phyloP scores from a whole-genome alignment of 2,329 filamentous ascomycete genomes.

The Penicillium concentricum region DNA sequence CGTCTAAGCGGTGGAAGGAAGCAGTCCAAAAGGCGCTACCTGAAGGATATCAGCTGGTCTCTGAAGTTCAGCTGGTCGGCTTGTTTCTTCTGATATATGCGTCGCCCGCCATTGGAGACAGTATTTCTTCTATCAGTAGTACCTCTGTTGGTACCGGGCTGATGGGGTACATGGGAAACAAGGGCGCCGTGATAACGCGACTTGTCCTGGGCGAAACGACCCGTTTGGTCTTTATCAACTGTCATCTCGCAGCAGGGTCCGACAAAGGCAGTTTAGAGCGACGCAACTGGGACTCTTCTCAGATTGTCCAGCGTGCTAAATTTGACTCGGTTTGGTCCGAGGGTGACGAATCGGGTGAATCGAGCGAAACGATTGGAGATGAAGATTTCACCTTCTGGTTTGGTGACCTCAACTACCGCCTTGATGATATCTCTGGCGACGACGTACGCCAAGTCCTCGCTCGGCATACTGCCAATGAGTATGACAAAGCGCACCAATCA shows the following conservation, averaged over 20 bases:
- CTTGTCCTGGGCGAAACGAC: constrained; percentile 88
- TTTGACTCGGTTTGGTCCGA: constrained; percentile 74
- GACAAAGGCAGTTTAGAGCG: constrained; percentile 76
- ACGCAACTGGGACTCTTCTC: constrained; percentile 83
- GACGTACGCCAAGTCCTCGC: constrained; percentile 83
- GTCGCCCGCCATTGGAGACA: constrained; percentile 69
- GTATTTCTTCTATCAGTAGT: constrained; percentile 78
- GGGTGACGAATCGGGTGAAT: constrained; percentile 57
- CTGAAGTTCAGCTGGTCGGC: constrained; percentile 82
- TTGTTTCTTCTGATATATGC: constrained; percentile 83
- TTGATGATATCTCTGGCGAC: constrained; percentile 83
- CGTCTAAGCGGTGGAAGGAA: constrained; percentile 76
- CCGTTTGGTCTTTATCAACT: constrained; percentile 84
- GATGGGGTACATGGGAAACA: constrained; percentile 93
- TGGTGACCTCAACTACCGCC: constrained; percentile 90
- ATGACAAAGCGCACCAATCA: constrained; percentile 55
- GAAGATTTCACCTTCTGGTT: constrained; percentile 97
- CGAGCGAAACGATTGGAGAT: constrained; percentile 68
- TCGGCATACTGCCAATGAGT: constrained; percentile 77
- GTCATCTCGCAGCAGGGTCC: constrained; percentile 82
- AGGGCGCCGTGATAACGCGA: constrained; percentile 80
- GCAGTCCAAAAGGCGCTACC: constrained; percentile 74
- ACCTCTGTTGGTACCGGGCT: constrained; percentile 83
- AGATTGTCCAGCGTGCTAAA: constrained; percentile 72
- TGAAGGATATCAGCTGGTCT: constrained; percentile 70